Conservation (phyloP, 2,329 filamentous ascomycete genomes). For the Ceratocystis variospora region DNA sequence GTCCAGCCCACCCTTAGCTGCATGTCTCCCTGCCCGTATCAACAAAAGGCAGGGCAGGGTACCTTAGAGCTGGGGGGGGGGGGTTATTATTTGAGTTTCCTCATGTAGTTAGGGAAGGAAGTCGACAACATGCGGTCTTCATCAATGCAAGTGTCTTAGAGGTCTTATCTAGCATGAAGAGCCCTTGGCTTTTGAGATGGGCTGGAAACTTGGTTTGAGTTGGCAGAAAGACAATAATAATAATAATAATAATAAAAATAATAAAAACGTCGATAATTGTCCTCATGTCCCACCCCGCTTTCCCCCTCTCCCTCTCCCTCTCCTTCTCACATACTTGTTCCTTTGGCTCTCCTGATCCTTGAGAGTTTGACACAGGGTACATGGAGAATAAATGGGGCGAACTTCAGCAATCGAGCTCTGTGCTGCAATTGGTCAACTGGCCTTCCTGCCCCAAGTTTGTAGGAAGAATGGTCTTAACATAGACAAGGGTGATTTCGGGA, state of each 20-base stretch:
- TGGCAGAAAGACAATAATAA: no score
- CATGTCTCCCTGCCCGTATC: not conserved
- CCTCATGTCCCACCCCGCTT: not conserved
- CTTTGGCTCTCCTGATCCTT: not conserved
- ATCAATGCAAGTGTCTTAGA: no score
- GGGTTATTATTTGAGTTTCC: no score
- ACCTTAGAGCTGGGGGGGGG: no score
- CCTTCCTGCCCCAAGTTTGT: not conserved
- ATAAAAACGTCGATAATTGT: no score
- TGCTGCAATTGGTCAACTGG: not conserved
- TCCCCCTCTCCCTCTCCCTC: not conserved
- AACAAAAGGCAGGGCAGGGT: not conserved
- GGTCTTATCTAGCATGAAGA: no score
- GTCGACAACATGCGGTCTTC: no score
- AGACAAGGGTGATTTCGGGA: constrained; percentile 5
- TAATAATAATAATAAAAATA: no score
- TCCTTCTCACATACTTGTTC: not conserved
- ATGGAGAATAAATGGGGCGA: not conserved
- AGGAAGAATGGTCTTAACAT: not conserved
- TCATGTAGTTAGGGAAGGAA: no score
- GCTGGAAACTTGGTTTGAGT: no score
- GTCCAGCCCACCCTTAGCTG: not conserved
- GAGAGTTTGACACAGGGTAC: constrained; percentile 3
- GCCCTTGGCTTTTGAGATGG: no score
- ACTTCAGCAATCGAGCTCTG: not conserved